Evolutionary conservation across 768 basidiomycete species (phyloP).

Genomic region (Paxillus involutus): DNA sequence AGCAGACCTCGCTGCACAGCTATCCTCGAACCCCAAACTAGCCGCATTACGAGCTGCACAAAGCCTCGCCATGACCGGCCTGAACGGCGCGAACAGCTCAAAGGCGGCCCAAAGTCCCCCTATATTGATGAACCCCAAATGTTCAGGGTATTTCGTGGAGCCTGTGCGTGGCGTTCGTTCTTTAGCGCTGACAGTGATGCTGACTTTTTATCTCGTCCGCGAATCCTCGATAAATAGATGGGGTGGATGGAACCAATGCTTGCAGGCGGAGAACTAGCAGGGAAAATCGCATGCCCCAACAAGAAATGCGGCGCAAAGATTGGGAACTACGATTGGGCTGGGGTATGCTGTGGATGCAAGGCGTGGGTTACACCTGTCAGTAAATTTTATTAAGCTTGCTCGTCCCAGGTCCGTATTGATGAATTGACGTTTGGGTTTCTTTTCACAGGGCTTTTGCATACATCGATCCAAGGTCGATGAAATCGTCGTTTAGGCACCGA

Average conservation of each 20-base stretch:
- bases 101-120: conserved; percentile 47
- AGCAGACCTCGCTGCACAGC: conserved; percentile 43
- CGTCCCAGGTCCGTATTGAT: neutral
- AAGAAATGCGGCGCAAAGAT: conserved; percentile 87
- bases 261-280: conserved; percentile 70
- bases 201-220: no score
- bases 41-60: conserved; percentile 41
- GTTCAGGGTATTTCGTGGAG: conserved; percentile 97
- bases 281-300: conserved; percentile 93
- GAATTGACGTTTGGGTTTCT: neutral
- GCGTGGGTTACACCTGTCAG: conserved; percentile 91
- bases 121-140: conserved; percentile 75
- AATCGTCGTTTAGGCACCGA: conserved; percentile 33
- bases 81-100: conserved; percentile 10
- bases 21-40: conserved; percentile 47
- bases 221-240: conserved; percentile 49
- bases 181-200: neutral
- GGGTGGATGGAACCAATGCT: conserved; percentile 94
- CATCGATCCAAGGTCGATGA: conserved; percentile 70
- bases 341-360: conserved; percentile 86
- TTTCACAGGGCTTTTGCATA: conserved; percentile 58
- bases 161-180: conserved; percentile 58
- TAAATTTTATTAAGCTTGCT: conserved; percentile 6
- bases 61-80: conserved; percentile 28
- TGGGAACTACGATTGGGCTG: conserved; percentile 97